Conservation (phyloP, 306 rosid species). For the Begonia fuchsioides region DNA sequence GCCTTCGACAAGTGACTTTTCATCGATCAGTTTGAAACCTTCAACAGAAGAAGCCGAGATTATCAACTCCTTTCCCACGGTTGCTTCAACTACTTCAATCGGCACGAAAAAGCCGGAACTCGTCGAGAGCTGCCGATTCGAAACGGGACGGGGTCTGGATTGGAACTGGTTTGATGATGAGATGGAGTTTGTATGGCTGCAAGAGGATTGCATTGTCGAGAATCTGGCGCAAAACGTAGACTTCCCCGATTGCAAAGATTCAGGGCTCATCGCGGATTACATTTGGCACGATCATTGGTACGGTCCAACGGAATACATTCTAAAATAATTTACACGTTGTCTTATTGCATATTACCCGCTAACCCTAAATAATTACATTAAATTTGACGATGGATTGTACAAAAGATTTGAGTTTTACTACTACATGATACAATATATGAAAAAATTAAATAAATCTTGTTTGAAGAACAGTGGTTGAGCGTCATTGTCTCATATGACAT, state of each 20-base stretch:
- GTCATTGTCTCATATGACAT: too few relatives aligned
- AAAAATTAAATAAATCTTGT: too few relatives aligned
- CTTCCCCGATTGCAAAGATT: slow-evolving; percentile 43
- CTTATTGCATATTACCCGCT: too few relatives aligned
- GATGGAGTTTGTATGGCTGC: slow-evolving; percentile 33
- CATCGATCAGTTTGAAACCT: slow-evolving; percentile 37
- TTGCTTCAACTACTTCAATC: slow-evolving; percentile 28
- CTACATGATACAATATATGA: too few relatives aligned
- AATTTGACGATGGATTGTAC: too few relatives aligned
- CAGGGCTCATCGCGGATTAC: slow-evolving; percentile 37
- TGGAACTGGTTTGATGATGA: slow-evolving; percentile 44
- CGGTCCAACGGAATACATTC: slow-evolving; percentile 42
- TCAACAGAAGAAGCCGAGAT: slow-evolving; percentile 20
- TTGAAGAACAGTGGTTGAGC: too few relatives aligned
- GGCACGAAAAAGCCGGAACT: slow-evolving; percentile 38
- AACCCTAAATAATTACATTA: too few relatives aligned
- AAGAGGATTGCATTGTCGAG: slow-evolving; percentile 35
- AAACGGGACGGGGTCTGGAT: slow-evolving; percentile 32
- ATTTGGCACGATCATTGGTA: slow-evolving; percentile 33
- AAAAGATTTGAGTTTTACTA: too few relatives aligned
- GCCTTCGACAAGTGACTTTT: slow-evolving; percentile 30
- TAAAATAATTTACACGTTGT: slow-evolving; percentile 4
- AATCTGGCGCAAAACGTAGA: slow-evolving; percentile 34
- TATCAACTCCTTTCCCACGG: slow-evolving; percentile 25
- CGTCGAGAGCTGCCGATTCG: slow-evolving; percentile 31